Conservation (phyloP, 2,329 filamentous ascomycete genomes). For the Fusarium coicis region DNA sequence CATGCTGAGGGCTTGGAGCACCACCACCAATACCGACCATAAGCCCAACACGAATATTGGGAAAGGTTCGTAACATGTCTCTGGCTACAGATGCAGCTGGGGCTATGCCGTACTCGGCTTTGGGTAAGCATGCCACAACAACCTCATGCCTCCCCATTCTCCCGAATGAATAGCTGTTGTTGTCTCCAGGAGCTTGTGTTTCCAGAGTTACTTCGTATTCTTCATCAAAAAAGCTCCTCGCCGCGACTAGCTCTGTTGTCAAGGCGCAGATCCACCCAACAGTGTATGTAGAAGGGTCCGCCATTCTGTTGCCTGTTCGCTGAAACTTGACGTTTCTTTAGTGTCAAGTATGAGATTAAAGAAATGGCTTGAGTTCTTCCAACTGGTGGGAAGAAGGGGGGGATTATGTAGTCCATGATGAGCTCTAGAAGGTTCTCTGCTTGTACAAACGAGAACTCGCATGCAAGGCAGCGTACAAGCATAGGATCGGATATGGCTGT, state of each 20-base stretch:
- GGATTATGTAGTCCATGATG: no score
- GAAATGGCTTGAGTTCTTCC: background rate
- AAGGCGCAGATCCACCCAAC: background rate
- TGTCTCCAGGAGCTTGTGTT: fast-evolving
- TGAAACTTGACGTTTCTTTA: no score
- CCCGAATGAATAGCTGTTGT: background rate
- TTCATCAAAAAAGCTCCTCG: background rate
- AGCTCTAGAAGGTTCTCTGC: background rate
- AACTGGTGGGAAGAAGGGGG: fast-evolving
- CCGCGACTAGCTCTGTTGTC: background rate
- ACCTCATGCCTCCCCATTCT: background rate
- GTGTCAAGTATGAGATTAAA: fast-evolving
- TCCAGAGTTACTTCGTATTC: background rate
- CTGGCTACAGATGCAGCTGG: background rate
- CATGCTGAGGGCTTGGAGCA: background rate
- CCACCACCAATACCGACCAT: background rate
- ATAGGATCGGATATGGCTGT: background rate
- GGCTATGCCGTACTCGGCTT: fast-evolving
- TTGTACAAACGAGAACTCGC: no score
- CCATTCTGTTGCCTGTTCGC: background rate
- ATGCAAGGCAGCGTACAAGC: background rate
- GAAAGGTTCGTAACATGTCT: background rate
- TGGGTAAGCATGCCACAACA: background rate
- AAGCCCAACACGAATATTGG: background rate
- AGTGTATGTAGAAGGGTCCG: background rate